Conservation (phyloP, 2,329 filamentous ascomycete genomes). For the Cercospora zeina region DNA sequence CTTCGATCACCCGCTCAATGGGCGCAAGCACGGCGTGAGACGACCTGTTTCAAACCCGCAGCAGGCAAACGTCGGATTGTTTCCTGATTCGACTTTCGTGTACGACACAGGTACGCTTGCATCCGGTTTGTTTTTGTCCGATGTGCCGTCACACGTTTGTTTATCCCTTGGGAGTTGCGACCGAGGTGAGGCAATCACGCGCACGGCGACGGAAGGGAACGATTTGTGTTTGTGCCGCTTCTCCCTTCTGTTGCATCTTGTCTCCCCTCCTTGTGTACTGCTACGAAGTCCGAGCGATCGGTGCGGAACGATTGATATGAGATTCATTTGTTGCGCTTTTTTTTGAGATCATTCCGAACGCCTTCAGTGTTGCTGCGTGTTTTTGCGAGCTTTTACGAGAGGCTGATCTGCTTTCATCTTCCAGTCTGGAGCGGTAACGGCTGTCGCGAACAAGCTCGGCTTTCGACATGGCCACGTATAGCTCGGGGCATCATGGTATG, state of each 20-base stretch:
- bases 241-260: not conserved
- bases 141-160: not conserved
- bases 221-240: not conserved
- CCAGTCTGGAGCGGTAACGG: not conserved
- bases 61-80: conserved; percentile 14
- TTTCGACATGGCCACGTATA: conserved; percentile 25
- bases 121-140: not conserved
- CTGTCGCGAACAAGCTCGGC: not conserved
- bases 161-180: not conserved
- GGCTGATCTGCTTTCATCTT: not conserved
- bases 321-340: not conserved
- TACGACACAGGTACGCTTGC: conserved; percentile 29
- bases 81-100: conserved; percentile 23
- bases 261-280: not conserved
- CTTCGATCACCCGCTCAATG: too few relatives aligned
- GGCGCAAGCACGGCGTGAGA: conserved; percentile 7
- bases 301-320: not conserved
- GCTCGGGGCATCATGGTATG: conserved; percentile 19
- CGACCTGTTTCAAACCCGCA: conserved; percentile 23
- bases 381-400: not conserved
- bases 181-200: not conserved
- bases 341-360: not conserved
- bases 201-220: not conserved
- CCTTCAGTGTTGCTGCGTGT: not conserved
- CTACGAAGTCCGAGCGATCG: not conserved